Percentiles rank a stretch among this genome's conserved stretches.
These are phyloP conservation scores for Myriosclerotinia curreyana DNA, from an alignment of 2,329 filamentous ascomycete genomes.

Conservation along the genomic window DNA sequence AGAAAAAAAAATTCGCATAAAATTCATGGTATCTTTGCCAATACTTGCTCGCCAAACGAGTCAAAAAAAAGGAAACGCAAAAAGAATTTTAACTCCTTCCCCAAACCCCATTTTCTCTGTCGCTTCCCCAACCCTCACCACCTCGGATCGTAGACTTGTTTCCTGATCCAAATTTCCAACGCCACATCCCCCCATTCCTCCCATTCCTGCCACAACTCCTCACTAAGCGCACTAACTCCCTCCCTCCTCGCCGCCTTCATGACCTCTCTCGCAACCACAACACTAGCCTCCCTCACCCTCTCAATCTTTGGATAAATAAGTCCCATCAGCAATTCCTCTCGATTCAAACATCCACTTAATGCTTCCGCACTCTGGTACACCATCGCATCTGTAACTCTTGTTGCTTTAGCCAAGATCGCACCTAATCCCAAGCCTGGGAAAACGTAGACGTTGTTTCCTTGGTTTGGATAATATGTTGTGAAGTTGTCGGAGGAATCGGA, in stretches of 20 bases:
- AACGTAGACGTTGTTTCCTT: slow-evolving; percentile 86
- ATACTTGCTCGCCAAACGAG: no score
- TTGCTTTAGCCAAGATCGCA: slow-evolving; percentile 85
- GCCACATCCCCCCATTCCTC: slow-evolving; percentile 67
- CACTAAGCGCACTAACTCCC: slow-evolving; percentile 67
- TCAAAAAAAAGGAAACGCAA: background rate
- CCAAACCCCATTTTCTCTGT: background rate
- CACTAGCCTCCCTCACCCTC: slow-evolving; percentile 85
- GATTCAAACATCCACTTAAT: slow-evolving; percentile 72
- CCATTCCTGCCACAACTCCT: slow-evolving; percentile 69
- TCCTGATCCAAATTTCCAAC: slow-evolving; percentile 58
- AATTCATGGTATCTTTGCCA: no score
- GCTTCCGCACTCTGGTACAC: slow-evolving; percentile 90
- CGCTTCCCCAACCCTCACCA: slow-evolving; percentile 27
- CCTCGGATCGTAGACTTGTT: slow-evolving; percentile 56
- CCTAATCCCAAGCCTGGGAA: slow-evolving; percentile 96
- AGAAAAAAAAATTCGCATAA: no score
- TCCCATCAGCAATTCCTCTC: slow-evolving; percentile 76
- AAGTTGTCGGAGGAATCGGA: slow-evolving; percentile 47
- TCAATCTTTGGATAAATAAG: slow-evolving; percentile 89
- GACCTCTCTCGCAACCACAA: slow-evolving; percentile 83
- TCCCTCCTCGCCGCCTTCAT: slow-evolving; percentile 87
- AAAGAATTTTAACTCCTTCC: background rate
- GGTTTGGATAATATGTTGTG: slow-evolving; percentile 71
- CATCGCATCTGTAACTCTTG: slow-evolving; percentile 89